These are phyloP conservation scores for Leccinum pellstonianum DNA, from an alignment of 768 basidiomycete genomes.

Conservation along the genomic window DNA sequence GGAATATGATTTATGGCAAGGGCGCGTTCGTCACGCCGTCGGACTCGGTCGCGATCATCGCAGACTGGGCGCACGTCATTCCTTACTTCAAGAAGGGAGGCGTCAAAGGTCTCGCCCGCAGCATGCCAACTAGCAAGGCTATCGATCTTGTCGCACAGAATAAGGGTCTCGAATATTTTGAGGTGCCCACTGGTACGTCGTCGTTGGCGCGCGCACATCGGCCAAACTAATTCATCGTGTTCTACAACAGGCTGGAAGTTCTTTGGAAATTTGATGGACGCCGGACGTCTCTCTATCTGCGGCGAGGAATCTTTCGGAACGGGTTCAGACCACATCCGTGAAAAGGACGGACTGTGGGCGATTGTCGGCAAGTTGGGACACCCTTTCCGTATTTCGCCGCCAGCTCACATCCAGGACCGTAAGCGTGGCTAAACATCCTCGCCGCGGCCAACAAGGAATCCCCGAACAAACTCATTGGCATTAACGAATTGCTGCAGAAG, in stretches of 20 bases:
- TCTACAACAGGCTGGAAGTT: constrained; percentile 88
- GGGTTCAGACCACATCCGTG: constrained; percentile 99
- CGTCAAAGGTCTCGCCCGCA: constrained; percentile 92
- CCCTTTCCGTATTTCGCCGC: constrained; percentile 5
- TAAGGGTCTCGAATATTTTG: constrained; percentile 90
- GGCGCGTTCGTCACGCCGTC: constrained; percentile 97
- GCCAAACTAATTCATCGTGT: neutral
- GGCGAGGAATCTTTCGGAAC: constrained; percentile 99
- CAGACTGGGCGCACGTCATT: constrained; percentile 90
- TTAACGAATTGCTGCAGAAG: constrained; percentile 84
- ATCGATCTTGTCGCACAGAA: constrained; percentile 95
- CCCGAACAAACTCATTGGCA: constrained; percentile 74
- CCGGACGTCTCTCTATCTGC: constrained; percentile 94
- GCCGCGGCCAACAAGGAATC: constrained; percentile 82
- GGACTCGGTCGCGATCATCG: constrained; percentile 98
- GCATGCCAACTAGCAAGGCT: constrained; percentile 97
- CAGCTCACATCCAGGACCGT: constrained; percentile 2
- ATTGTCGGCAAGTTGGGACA: constrained; percentile 67
- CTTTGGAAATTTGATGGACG: constrained; percentile 99
- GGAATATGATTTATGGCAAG: constrained; percentile 99
- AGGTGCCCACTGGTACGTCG: constrained; percentile 89
- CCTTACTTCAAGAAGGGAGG: constrained; percentile 89
- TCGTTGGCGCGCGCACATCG: neutral
- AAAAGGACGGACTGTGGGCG: constrained; percentile 99
- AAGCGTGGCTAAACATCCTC: constrained; percentile 97